Conservation (phyloP, 2,329 filamentous ascomycete species). For the Periconia macrospinosa region DNA sequence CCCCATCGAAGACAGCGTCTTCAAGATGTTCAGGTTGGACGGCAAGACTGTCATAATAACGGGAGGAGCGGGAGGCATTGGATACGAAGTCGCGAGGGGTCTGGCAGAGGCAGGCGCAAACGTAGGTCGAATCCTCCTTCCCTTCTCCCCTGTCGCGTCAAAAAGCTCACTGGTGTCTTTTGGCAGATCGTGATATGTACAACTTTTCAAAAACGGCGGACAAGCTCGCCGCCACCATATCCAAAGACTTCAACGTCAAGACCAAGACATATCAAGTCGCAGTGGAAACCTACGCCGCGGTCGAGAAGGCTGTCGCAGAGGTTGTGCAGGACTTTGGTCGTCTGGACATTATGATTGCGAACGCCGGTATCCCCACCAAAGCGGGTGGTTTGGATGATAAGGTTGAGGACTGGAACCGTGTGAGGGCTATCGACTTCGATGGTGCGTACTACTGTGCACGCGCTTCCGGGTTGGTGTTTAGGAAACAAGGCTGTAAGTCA, state of each 20-base stretch:
- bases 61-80: slow-evolving; percentile 66
- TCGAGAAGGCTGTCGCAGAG: slow-evolving; percentile 69
- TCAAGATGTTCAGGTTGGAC: slow-evolving; percentile 8
- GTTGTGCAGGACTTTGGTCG: slow-evolving; percentile 68
- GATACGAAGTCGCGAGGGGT: slow-evolving; percentile 77
- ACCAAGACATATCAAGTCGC: slow-evolving; percentile 4
- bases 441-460: slow-evolving; percentile 70
- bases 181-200: slow-evolving; percentile 6
- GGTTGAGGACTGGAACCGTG: slow-evolving; percentile 63
- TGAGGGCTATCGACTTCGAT: slow-evolving; percentile 45
- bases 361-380: slow-evolving; percentile 68
- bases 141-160: not conserved
- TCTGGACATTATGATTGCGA: slow-evolving; percentile 77
- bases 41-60: slow-evolving; percentile 8
- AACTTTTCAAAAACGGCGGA: slow-evolving; percentile 56
- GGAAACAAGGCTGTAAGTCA: slow-evolving; percentile 52
- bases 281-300: slow-evolving; percentile 46
- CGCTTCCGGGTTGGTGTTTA: slow-evolving; percentile 4
- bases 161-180: not conserved
- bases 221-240: slow-evolving; percentile 58
- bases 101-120: slow-evolving; percentile 70
- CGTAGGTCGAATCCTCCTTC: not conserved
- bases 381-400: slow-evolving; percentile 4
- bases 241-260: slow-evolving; percentile 52
- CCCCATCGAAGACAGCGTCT: slow-evolving; percentile 7